phyloP scores from a whole-genome alignment of 345 rosid genomes.

The Dimocarpus longan region DNA sequence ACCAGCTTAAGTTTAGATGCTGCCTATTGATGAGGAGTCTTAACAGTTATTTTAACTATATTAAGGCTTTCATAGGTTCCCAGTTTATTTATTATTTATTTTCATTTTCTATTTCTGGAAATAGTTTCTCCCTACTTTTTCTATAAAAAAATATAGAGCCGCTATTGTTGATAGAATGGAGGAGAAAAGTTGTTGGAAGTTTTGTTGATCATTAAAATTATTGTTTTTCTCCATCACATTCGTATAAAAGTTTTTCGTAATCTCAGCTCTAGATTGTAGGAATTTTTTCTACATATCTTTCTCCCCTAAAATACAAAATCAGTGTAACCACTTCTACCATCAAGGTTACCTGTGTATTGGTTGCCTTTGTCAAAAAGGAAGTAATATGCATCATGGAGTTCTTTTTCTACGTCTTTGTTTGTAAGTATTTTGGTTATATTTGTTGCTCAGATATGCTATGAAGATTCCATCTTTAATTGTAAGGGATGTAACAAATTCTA shows the following conservation, averaged over 20 bases:
- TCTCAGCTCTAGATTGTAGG: neutral
- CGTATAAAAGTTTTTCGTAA: neutral
- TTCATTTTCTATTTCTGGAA: neutral
- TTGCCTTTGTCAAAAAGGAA: neutral
- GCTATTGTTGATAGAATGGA: neutral
- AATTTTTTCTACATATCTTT: neutral
- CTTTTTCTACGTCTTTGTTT: neutral
- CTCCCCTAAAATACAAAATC: too few relatives aligned
- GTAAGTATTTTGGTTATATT: neutral
- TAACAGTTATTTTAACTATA: neutral
- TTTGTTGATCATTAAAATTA: neutral
- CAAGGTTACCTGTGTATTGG: neutral
- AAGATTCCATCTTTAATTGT: neutral
- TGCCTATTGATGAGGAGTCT: neutral
- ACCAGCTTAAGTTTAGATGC: neutral
- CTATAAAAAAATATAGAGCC: neutral
- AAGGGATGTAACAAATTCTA: constrained; percentile 3
- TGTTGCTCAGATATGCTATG: neutral
- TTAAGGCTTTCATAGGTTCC: neutral
- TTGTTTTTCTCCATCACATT: neutral
- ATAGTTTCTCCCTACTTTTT: neutral
- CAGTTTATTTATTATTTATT: neutral
- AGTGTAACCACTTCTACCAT: neutral
- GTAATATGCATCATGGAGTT: neutral
- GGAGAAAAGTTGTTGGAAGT: neutral